A percentile compares a stretch with the other conserved stretches of the same genome.
Conservation (phyloP, 2,329 filamentous ascomycete species). For the Trichoderma arundinaceum region DNA sequence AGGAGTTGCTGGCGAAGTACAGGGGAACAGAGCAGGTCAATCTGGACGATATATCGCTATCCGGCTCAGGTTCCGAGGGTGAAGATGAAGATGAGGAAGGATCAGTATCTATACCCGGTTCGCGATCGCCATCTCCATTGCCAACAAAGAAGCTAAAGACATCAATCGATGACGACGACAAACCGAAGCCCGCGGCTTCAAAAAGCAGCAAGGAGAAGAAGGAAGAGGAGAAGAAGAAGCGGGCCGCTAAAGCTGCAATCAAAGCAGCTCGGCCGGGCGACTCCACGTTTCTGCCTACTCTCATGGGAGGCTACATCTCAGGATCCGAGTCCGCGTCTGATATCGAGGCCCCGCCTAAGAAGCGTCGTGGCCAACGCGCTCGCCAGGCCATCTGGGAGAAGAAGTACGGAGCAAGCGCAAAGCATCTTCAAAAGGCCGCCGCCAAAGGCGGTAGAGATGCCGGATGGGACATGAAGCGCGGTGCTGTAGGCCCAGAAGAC, state of each 20-base stretch:
- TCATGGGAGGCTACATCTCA: slow-evolving; percentile 81
- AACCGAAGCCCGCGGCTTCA: slow-evolving; percentile 2
- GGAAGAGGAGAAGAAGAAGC: slow-evolving; percentile 32
- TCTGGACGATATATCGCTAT: slow-evolving; percentile 50
- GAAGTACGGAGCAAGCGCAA: slow-evolving; percentile 75
- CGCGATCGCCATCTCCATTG: slow-evolving; percentile 42
- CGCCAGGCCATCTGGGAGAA: slow-evolving; percentile 80
- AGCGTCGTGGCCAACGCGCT: slow-evolving; percentile 79
- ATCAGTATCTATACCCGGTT: slow-evolving; percentile 34
- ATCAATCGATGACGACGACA: slow-evolving; percentile 34
- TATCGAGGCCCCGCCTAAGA: slow-evolving; percentile 62
- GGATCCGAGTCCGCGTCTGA: slow-evolving; percentile 74
- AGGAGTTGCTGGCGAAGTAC: slow-evolving; percentile 42
- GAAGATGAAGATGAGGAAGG: slow-evolving; percentile 38
- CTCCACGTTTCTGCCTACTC: slow-evolving; percentile 73
- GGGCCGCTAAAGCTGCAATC: slow-evolving; percentile 34
- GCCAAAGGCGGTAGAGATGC: slow-evolving; percentile 48
- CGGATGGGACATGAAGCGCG: slow-evolving; percentile 64
- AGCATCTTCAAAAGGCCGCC: slow-evolving; percentile 60
- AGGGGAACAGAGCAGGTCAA: slow-evolving; percentile 46
- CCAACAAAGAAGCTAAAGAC: slow-evolving; percentile 45
- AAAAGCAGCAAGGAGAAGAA: slow-evolving; percentile 35
- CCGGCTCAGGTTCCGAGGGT: slow-evolving; percentile 42
- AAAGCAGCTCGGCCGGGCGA: slow-evolving; percentile 39
- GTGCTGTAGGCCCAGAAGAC: slow-evolving; percentile 56